These are phyloP conservation scores for Stachybotrys chartarum DNA, from an alignment of 2,329 filamentous ascomycete species.

Conservation along the genomic window DNA sequence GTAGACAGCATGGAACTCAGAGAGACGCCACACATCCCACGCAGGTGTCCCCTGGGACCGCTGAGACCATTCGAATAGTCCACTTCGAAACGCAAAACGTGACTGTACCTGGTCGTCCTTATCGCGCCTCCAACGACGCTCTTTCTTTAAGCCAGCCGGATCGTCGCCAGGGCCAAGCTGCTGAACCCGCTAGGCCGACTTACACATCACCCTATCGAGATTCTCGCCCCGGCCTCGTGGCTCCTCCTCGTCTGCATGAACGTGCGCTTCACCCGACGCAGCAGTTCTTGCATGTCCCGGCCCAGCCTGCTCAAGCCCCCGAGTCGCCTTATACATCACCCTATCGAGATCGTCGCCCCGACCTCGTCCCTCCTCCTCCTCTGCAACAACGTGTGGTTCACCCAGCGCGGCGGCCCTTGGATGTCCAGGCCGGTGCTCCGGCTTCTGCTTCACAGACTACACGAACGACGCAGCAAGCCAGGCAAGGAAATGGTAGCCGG, in stretches of 20 bases:
- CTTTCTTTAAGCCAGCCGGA: background rate
- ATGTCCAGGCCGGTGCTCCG: background rate
- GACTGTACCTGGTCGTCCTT: background rate
- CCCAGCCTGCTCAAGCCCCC: too few relatives aligned
- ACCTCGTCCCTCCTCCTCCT: background rate
- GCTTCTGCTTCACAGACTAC: background rate
- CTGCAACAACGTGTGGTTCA: background rate
- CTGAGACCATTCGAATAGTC: background rate
- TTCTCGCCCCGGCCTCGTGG: background rate
- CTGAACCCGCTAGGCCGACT: background rate
- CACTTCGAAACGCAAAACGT: background rate
- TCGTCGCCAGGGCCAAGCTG: background rate
- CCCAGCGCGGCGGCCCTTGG: background rate
- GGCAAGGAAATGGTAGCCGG: background rate
- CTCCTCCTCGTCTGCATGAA: background rate
- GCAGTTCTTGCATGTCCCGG: background rate
- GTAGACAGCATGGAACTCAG: background rate
- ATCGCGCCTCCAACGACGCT: background rate
- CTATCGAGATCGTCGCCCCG: background rate
- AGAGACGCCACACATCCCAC: background rate
- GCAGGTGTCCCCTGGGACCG: background rate
- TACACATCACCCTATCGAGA: background rate
- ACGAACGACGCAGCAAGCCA: background rate
- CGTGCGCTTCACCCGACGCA: background rate
- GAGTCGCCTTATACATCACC: too few relatives aligned